Percentiles rank a stretch among this genome's conserved stretches.
Evolutionary conservation across 768 basidiomycete species (phyloP).

Genomic region (Phylloporus sp.): DNA sequence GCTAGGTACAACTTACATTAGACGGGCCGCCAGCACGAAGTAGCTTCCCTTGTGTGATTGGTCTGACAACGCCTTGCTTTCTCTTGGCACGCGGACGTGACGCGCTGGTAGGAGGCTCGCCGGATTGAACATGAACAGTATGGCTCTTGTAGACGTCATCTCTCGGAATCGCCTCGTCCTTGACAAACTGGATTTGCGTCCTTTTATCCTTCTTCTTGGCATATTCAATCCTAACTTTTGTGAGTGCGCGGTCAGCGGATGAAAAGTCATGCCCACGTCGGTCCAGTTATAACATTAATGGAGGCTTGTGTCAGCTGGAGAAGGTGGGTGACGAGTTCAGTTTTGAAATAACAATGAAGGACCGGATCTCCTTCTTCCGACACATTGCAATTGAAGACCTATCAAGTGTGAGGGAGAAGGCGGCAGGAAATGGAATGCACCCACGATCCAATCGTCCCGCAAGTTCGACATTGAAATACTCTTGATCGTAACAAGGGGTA

Average conservation of each 20-base stretch:
- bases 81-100: constrained; percentile 83
- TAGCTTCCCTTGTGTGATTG: constrained; percentile 82
- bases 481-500: constrained; percentile 84
- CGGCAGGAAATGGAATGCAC: constrained; percentile 14
- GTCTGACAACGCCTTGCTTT: constrained; percentile 82
- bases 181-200: constrained; percentile 79
- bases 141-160: constrained; percentile 94
- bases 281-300: constrained; percentile 67
- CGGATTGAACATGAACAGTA: constrained; percentile 80
- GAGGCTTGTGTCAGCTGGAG: constrained; percentile 76
- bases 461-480: constrained; percentile 83
- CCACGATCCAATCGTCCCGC: constrained; percentile 92
- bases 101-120: constrained; percentile 76
- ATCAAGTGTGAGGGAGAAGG: constrained; percentile 8
- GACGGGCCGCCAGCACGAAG: constrained; percentile 75
- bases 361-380: constrained; percentile 95
- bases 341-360: constrained; percentile 91
- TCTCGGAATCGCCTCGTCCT: constrained; percentile 78
- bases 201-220: constrained; percentile 97
- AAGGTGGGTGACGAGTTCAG: constrained; percentile 82
- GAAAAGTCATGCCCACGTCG: constrained; percentile 55
- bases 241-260: constrained; percentile 9
- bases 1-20: constrained; percentile 34
- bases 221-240: constrained; percentile 70
- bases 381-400: constrained; percentile 74